Evolutionary conservation across 352 stramenopile species (phyloP).

Genomic region (Globisporangium splendens): DNA sequence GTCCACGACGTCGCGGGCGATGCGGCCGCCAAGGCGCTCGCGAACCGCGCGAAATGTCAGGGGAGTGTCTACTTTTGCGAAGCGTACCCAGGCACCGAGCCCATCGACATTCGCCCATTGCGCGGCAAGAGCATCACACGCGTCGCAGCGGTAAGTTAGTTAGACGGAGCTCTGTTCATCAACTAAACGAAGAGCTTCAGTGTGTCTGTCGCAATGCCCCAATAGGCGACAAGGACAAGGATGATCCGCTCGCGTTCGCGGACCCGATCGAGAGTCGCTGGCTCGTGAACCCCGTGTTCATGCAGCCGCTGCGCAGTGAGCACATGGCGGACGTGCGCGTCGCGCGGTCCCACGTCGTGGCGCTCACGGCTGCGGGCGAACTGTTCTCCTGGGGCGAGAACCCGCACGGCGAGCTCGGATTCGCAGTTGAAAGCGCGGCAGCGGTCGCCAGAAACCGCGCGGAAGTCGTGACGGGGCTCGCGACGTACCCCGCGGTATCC

Average conservation of each 20-base stretch:
- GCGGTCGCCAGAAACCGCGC: constrained; percentile 52
- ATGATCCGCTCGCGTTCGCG: constrained; percentile 24
- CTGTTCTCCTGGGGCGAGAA: constrained; percentile 96
- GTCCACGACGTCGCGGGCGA: constrained; percentile 55
- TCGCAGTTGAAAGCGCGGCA: constrained; percentile 35
- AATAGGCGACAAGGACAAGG: constrained; percentile 19
- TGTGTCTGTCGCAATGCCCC: constrained; percentile 45
- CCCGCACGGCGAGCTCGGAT: constrained; percentile 83
- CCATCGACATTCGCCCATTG: constrained; percentile 60
- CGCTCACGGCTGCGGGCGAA: constrained; percentile 73
- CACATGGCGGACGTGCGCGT: constrained; percentile 54
- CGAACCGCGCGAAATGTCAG: constrained; percentile 62
- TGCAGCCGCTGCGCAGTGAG: constrained; percentile 58
- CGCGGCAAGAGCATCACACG: constrained; percentile 57
- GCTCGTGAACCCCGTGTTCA: constrained; percentile 65
- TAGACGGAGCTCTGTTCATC: not conserved
- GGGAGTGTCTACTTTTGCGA: constrained; percentile 70
- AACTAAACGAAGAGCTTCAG: too few relatives aligned
- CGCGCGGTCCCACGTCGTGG: constrained; percentile 58
- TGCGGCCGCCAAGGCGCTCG: constrained; percentile 45
- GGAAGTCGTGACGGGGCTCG: constrained; percentile 43
- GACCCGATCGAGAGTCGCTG: constrained; percentile 53
- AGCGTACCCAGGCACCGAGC: constrained; percentile 25
- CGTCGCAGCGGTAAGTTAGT: constrained; percentile 47
- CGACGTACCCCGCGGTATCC: constrained; percentile 53